Conservation (phyloP, 2,329 filamentous ascomycete species). For the Colletotrichum sp. region DNA sequence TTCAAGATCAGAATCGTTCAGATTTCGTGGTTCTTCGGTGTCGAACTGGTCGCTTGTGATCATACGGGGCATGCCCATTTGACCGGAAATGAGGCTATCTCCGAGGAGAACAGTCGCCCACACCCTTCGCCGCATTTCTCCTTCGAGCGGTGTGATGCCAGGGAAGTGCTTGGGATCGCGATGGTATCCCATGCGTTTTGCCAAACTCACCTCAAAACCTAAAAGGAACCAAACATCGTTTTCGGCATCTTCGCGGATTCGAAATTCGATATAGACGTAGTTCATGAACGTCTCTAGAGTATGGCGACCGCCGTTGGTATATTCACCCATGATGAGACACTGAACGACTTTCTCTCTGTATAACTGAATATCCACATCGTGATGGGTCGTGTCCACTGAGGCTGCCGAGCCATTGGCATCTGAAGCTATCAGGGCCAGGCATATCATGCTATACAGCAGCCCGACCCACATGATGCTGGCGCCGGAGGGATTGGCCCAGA, state of each 20-base stretch:
- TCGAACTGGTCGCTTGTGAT: constrained; percentile 44
- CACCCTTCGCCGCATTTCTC: constrained; percentile 49
- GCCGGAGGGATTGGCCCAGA: constrained; percentile 28
- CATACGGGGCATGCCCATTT: constrained; percentile 50
- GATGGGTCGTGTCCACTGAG: constrained; percentile 21
- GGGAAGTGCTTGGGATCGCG: constrained; percentile 46
- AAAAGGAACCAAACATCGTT: constrained; percentile 30
- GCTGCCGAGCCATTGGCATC: constrained; percentile 19
- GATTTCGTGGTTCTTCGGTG: constrained; percentile 44
- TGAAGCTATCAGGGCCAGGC: constrained; percentile 28
- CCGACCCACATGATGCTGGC: constrained; percentile 30
- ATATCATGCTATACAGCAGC: constrained; percentile 35
- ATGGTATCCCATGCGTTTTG: constrained; percentile 47
- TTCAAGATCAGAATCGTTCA: constrained; percentile 47
- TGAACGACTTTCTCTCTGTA: constrained; percentile 29
- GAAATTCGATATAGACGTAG: constrained; percentile 15
- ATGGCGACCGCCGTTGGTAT: constrained; percentile 25
- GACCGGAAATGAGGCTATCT: constrained; percentile 46
- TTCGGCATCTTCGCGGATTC: background rate
- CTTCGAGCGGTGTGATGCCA: constrained; percentile 40
- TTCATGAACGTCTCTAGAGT: constrained; percentile 8
- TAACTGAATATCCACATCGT: constrained; percentile 19
- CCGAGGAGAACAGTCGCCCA: constrained; percentile 45
- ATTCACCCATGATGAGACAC: constrained; percentile 33
- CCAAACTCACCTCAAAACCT: constrained; percentile 35